Evolutionary conservation across 164 flowering plant species (phyloP).

Genomic region (Platanus orientalis): DNA sequence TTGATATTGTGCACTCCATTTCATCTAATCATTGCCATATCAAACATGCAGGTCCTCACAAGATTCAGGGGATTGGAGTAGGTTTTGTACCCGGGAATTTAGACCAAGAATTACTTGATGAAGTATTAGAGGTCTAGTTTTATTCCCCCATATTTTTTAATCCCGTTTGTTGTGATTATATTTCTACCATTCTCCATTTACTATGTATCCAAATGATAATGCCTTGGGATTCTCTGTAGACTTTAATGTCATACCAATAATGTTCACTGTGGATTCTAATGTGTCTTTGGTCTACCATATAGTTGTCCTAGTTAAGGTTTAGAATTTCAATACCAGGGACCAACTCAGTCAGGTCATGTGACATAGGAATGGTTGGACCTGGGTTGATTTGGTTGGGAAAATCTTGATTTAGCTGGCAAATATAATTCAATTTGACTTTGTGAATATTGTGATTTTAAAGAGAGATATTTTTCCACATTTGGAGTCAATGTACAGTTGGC

Average conservation of each 20-base stretch:
- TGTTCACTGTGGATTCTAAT: no score
- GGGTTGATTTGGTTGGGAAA: no score
- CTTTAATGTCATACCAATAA: conserved; percentile 1
- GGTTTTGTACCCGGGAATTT: conserved; percentile 91
- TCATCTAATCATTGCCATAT: neutral
- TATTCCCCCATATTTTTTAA: neutral
- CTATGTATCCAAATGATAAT: neutral
- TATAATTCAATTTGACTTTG: no score
- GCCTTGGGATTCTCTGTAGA: neutral
- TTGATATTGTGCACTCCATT: neutral
- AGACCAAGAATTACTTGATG: conserved; percentile 70
- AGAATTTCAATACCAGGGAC: neutral
- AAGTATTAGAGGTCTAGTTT: conserved; percentile 60
- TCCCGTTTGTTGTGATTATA: neutral
- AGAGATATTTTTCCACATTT: no score
- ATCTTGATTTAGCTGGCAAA: no score
- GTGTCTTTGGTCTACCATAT: neutral
- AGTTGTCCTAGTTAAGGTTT: neutral
- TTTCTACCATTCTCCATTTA: neutral
- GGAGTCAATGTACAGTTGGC: no score
- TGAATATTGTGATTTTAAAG: no score
- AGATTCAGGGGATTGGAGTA: conserved; percentile 98
- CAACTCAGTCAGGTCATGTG: no score
- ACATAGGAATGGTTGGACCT: no score
- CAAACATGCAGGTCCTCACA: conserved; percentile 79